Conservation (phyloP, 805 yeast genomes). For the Yamadazyma philogaea region DNA sequence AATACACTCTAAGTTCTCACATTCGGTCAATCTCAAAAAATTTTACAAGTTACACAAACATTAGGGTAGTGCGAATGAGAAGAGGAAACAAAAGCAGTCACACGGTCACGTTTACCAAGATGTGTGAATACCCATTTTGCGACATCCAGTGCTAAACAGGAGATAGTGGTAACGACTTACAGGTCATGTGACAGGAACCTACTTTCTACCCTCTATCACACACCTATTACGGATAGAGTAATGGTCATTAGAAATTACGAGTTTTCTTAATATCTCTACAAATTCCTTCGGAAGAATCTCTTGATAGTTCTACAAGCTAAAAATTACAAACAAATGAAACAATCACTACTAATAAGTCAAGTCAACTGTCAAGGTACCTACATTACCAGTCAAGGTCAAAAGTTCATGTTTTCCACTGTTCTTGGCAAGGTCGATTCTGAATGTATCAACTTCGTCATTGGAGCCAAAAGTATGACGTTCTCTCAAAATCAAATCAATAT, state of each 20-base stretch:
- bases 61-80: conserved; percentile 5
- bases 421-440: conserved; percentile 50
- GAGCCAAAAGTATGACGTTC: conserved; percentile 74
- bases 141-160: too few species aligned
- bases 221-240: too few species aligned
- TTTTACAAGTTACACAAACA: conserved; percentile 13
- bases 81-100: conserved; percentile 13
- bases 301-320: conserved; percentile 1
- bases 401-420: conserved; percentile 45
- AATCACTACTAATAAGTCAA: conserved; percentile 18
- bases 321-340: conserved; percentile 7
- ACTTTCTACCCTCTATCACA: neutral
- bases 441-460: conserved; percentile 60
- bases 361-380: conserved; percentile 43
- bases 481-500: conserved; percentile 56
- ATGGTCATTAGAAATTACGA: too few species aligned
- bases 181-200: too few species aligned
- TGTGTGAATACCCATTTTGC: conserved; percentile 4
- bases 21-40: conserved; percentile 11
- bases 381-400: conserved; percentile 31
- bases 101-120: conserved; percentile 8
- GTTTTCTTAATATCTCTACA: neutral
- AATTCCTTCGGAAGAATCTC: neutral
- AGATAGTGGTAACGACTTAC: too few species aligned
- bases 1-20: conserved; percentile 12